Conservation (phyloP, 768 basidiomycete genomes). For the Multifurca ochricompacta region DNA sequence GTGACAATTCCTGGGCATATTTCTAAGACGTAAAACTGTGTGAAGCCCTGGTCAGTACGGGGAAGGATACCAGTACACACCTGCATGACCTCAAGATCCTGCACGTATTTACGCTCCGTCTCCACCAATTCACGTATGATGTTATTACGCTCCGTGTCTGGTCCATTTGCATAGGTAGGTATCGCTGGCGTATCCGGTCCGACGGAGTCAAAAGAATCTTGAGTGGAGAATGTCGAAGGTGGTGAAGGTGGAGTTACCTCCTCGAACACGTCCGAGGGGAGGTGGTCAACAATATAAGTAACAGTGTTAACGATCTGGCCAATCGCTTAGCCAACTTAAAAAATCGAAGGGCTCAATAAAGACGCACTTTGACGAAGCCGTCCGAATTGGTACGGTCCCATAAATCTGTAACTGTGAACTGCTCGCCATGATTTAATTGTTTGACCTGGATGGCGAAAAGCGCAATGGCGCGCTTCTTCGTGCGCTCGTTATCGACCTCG, state of each 20-base stretch:
- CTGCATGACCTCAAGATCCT: conserved; percentile 95
- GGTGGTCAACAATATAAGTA: conserved; percentile 68
- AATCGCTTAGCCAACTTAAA: conserved; percentile 7
- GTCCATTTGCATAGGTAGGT: conserved; percentile 43
- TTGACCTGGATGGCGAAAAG: conserved; percentile 87
- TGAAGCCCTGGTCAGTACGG: not conserved
- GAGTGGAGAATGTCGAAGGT: conserved; percentile 39
- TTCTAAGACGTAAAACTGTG: conserved; percentile 43
- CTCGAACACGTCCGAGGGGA: conserved; percentile 64
- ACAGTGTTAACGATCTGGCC: conserved; percentile 83
- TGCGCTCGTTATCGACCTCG: conserved; percentile 67
- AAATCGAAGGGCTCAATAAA: not conserved
- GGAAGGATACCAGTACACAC: conserved; percentile 36
- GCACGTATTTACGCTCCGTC: conserved; percentile 94
- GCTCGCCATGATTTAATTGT: conserved; percentile 61
- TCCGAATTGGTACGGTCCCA: conserved; percentile 89
- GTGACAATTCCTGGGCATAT: conserved; percentile 79
- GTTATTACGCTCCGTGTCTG: conserved; percentile 63
- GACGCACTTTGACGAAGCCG: conserved; percentile 84
- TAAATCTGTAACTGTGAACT: conserved; percentile 87
- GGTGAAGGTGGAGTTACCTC: conserved; percentile 49
- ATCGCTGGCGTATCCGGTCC: conserved; percentile 35
- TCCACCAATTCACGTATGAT: conserved; percentile 86
- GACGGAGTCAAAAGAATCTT: conserved; percentile 55
- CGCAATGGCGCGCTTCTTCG: conserved; percentile 85